Percentiles rank a stretch among this genome's conserved stretches.
These are phyloP conservation scores for Coccomyxa sp. DNA, from an alignment of 139 green algal species.

Conservation along the genomic window DNA sequence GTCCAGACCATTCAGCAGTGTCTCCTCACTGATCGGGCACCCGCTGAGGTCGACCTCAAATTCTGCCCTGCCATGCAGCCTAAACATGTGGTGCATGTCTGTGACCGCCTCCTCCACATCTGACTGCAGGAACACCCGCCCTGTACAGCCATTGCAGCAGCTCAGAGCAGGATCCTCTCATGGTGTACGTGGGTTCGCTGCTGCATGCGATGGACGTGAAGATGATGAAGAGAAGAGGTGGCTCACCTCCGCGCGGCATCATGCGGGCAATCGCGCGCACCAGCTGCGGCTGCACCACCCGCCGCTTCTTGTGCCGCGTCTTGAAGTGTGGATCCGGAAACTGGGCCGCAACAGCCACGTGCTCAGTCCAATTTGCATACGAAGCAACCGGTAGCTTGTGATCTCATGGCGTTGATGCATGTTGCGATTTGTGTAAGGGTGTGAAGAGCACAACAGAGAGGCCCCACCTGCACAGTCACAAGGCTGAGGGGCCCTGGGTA, in stretches of 20 bases:
- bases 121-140: conserved; percentile 71
- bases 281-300: conserved; percentile 72
- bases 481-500: conserved; percentile 66
- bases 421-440: no score
- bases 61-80: conserved; percentile 14
- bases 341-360: conserved; percentile 43
- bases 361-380: neutral
- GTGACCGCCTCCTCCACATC: conserved; percentile 53
- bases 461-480: conserved; percentile 24
- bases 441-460: no score
- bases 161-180: neutral
- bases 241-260: conserved; percentile 24
- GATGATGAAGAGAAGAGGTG: neutral
- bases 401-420: no score
- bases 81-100: conserved; percentile 59
- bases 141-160: conserved; percentile 12
- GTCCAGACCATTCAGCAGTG: conserved; percentile 1
- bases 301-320: conserved; percentile 74
- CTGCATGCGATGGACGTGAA: neutral
- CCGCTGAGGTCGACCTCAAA: conserved; percentile 17
- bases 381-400: no score
- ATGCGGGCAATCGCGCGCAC: conserved; percentile 28
- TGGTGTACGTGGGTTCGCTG: neutral
- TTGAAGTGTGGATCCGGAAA: conserved; percentile 94
- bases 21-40: neutral